phyloP scores from a whole-genome alignment of 2,329 filamentous ascomycete species.

The Colletotrichum salicis region DNA sequence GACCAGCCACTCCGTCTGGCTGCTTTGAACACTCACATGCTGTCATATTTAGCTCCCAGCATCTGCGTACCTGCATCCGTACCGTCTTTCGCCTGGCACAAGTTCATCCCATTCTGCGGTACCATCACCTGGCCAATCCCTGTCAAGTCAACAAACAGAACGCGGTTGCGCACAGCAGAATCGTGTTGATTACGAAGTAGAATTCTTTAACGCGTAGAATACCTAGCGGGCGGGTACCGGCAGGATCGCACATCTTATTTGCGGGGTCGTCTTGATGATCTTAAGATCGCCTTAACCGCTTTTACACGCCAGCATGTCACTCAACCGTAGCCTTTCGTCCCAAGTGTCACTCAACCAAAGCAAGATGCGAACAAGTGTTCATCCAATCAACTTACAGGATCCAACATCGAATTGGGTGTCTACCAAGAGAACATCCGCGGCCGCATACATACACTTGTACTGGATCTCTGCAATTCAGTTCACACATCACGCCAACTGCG shows the following conservation, averaged over 20 bases:
- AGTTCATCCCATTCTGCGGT: constrained; percentile 25
- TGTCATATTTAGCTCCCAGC: not conserved
- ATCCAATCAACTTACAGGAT: not conserved
- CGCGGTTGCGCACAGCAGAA: not conserved
- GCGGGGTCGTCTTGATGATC: not conserved
- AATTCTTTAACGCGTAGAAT: too few species aligned
- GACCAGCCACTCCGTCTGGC: not conserved
- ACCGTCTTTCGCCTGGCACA: not conserved
- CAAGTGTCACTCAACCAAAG: not conserved
- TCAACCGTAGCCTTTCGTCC: not conserved
- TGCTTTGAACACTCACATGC: not conserved
- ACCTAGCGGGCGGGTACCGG: too few species aligned
- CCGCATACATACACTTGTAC: not conserved
- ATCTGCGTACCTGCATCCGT: not conserved
- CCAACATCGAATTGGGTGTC: not conserved
- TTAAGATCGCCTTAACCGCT: not conserved
- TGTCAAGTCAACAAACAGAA: not conserved
- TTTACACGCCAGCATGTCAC: not conserved
- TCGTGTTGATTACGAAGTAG: too few species aligned
- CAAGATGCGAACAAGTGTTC: not conserved
- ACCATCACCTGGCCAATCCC: not conserved
- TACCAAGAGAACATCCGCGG: not conserved
- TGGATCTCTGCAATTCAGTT: not conserved
- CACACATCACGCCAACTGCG: not conserved
- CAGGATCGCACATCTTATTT: not conserved